These are phyloP conservation scores for Mentha longifolia DNA, from an alignment of 257 asterid species.

Conservation along the genomic window DNA sequence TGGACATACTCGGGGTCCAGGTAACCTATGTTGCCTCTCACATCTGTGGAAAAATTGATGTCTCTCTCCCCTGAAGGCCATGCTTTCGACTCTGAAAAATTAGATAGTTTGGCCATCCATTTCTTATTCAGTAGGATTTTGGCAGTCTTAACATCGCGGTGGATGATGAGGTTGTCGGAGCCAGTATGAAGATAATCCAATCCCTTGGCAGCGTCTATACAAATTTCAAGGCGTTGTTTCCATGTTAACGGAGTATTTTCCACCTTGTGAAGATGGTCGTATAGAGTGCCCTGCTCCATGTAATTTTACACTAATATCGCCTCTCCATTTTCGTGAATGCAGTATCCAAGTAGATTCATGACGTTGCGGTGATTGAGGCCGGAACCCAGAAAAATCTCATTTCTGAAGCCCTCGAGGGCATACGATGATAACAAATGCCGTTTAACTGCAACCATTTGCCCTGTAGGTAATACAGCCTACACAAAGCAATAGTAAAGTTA, in stretches of 20 bases:
- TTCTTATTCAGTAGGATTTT: constrained; percentile 63
- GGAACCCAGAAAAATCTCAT: not conserved
- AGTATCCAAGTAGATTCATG: constrained; percentile 42
- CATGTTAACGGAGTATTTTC: constrained; percentile 45
- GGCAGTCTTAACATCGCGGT: constrained; percentile 67
- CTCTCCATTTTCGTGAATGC: constrained; percentile 49
- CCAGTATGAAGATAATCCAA: constrained; percentile 60
- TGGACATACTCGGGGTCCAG: constrained; percentile 50
- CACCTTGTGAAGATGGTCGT: constrained; percentile 49
- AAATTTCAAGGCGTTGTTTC: constrained; percentile 57
- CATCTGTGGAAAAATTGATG: constrained; percentile 42
- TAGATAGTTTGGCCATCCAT: constrained; percentile 65
- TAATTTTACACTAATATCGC: constrained; percentile 68
- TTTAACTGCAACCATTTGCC: not conserved
- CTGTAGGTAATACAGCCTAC: not conserved
- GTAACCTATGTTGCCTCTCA: constrained; percentile 63
- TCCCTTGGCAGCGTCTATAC: constrained; percentile 64
- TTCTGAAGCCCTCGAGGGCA: not conserved
- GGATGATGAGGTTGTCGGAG: constrained; percentile 48
- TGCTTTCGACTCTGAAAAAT: constrained; percentile 58
- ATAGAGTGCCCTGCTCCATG: constrained; percentile 57
- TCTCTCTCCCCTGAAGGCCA: constrained; percentile 37
- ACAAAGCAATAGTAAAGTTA: not conserved
- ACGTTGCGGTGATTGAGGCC: not conserved
- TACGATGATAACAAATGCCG: not conserved